phyloP scores from a whole-genome alignment of 805 yeast species.

The Zygoascus tannicola region DNA sequence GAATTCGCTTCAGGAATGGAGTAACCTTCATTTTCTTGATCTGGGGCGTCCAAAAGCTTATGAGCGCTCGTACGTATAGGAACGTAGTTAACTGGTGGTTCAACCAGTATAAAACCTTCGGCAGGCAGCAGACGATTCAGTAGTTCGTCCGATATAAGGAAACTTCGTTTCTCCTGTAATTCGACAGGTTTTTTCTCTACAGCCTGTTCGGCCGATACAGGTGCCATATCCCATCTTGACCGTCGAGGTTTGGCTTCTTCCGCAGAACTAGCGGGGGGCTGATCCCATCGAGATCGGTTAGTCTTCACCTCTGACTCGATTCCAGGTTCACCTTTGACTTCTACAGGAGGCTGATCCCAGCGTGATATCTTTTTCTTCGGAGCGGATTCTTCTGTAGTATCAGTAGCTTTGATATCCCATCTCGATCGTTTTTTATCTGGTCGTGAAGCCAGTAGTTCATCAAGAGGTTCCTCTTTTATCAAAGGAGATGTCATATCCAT shows the following conservation, averaged over 20 bases:
- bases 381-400: slow-evolving; percentile 1
- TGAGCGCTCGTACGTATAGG: slow-evolving; percentile 31
- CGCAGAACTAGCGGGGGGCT: slow-evolving; percentile 15
- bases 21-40: slow-evolving; percentile 31
- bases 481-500: slow-evolving; percentile 11
- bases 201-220: not conserved
- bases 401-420: slow-evolving; percentile 23
- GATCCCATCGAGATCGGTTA: slow-evolving; percentile 27
- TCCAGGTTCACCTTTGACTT: not conserved
- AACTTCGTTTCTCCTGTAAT: not conserved
- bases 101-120: slow-evolving; percentile 37
- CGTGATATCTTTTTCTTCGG: slow-evolving; percentile 21
- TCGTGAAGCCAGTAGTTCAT: not conserved
- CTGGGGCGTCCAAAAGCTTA: slow-evolving; percentile 25
- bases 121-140: slow-evolving; percentile 43
- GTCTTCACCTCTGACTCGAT: not conserved
- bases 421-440: slow-evolving; percentile 20
- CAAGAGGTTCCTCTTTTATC: not conserved
- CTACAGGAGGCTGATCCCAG: slow-evolving; percentile 26
- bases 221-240: not conserved
- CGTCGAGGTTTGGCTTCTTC: not conserved
- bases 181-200: not conserved
- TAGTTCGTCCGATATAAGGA: slow-evolving; percentile 35
- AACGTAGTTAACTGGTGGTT: slow-evolving; percentile 38
- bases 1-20: slow-evolving; percentile 43